phyloP scores from a whole-genome alignment of 2,329 filamentous ascomycete genomes.

The Diaporthe velutina region DNA sequence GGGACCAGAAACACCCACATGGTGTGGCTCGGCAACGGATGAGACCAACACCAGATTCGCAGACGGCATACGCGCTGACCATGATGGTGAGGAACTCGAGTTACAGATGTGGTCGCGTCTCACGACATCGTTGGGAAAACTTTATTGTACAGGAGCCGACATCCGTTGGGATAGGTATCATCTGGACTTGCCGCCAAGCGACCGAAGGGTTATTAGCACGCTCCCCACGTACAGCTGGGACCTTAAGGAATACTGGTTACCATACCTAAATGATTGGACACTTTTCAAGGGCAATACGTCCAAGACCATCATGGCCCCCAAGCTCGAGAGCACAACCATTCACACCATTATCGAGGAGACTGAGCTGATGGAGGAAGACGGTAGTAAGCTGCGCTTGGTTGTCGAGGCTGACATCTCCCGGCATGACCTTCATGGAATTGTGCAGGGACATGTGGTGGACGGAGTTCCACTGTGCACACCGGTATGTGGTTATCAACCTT shows the following conservation, averaged over 20 bases:
- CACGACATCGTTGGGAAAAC: neutral
- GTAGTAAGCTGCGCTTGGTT: constrained; percentile 55
- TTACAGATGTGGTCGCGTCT: neutral
- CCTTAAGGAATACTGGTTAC: constrained; percentile 23
- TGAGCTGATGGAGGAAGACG: neutral
- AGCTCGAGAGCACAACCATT: constrained; percentile 16
- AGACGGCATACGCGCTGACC: fast-evolving
- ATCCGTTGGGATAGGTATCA: neutral
- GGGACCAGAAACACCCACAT: neutral
- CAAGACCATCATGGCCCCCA: neutral
- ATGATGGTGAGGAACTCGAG: fast-evolving
- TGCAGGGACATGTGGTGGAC: constrained; percentile 76
- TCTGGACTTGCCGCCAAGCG: neutral
- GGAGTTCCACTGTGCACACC: constrained; percentile 75
- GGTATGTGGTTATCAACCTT: neutral
- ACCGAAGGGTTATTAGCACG: constrained; percentile 61
- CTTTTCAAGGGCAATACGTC: neutral
- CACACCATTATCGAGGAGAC: constrained; percentile 13
- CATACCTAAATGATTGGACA: constrained; percentile 16
- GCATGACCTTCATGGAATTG: constrained; percentile 69
- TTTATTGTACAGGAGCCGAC: neutral
- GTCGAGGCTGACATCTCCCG: constrained; percentile 76
- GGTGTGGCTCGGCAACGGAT: neutral
- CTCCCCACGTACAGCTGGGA: constrained; percentile 25
- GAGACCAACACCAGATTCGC: neutral